Evolutionary conservation across 2,329 filamentous ascomycete genomes (phyloP).

Genomic region (Escovopsis sp.): DNA sequence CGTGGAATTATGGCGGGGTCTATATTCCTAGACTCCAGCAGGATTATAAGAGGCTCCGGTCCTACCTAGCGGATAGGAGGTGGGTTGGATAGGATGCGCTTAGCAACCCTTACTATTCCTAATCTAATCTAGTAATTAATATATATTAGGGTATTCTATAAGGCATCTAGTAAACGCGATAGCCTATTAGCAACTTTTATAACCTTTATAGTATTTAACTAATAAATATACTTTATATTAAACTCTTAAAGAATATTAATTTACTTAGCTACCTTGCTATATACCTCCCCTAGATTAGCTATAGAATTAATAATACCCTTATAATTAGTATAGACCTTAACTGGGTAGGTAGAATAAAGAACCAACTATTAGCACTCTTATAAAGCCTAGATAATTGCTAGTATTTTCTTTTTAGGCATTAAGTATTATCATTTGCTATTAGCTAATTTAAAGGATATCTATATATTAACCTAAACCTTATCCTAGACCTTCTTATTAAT

Average conservation of each 20-base stretch:
- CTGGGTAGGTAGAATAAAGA: background rate
- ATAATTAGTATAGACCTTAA: background rate
- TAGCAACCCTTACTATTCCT: no score
- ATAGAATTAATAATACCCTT: background rate
- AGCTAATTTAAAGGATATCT: background rate
- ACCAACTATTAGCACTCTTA: background rate
- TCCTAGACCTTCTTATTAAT: background rate
- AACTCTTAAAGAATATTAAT: background rate
- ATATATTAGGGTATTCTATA: background rate
- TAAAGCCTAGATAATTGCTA: no score
- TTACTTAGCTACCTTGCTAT: background rate
- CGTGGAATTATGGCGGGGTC: no score
- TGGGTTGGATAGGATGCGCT: no score
- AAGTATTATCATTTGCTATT: no score
- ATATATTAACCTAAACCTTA: background rate
- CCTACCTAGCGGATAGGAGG: no score
- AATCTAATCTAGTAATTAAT: no score
- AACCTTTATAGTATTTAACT: background rate
- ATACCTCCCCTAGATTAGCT: background rate
- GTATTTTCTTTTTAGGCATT: no score
- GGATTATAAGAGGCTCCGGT: no score
- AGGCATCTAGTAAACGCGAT: background rate
- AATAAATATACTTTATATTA: background rate
- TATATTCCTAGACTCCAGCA: no score
- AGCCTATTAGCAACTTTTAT: background rate